These are phyloP conservation scores for Brassica carinata DNA, from an alignment of 345 rosid species.

Conservation along the genomic window DNA sequence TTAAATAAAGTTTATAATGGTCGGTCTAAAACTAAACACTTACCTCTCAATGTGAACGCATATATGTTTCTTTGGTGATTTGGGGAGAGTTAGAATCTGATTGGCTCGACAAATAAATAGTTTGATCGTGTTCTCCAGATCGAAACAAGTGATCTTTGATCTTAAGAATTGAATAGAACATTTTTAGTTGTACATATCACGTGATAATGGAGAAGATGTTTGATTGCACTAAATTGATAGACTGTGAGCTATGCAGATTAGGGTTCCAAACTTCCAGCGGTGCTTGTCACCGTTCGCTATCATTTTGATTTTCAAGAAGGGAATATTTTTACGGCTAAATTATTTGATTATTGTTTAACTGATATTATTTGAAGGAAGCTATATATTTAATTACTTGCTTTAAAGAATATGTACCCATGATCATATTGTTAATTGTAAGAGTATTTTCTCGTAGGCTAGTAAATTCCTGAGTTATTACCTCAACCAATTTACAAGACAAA, in stretches of 20 bases:
- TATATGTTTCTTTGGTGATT: background rate
- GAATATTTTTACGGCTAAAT: background rate
- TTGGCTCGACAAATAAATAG: background rate
- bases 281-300: constrained; percentile 7
- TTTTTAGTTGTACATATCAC: constrained; percentile 18
- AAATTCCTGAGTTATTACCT: constrained; percentile 1
- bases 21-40: background rate
- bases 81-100: background rate
- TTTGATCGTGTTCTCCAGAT: constrained; percentile 12
- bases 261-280: constrained; percentile 17
- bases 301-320: background rate
- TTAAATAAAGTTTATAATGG: background rate
- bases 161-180: background rate
- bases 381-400: background rate
- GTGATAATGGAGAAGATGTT: constrained; percentile 15
- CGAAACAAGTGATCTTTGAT: constrained; percentile 13
- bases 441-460: background rate
- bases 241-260: constrained; percentile 31
- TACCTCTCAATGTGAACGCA: background rate
- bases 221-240: constrained; percentile 26
- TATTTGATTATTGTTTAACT: background rate
- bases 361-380: no score
- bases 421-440: background rate
- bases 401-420: background rate
- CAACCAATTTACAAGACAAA: background rate